Evolutionary conservation across 805 yeast species (phyloP).

Genomic region (Danielia reshetovae): DNA sequence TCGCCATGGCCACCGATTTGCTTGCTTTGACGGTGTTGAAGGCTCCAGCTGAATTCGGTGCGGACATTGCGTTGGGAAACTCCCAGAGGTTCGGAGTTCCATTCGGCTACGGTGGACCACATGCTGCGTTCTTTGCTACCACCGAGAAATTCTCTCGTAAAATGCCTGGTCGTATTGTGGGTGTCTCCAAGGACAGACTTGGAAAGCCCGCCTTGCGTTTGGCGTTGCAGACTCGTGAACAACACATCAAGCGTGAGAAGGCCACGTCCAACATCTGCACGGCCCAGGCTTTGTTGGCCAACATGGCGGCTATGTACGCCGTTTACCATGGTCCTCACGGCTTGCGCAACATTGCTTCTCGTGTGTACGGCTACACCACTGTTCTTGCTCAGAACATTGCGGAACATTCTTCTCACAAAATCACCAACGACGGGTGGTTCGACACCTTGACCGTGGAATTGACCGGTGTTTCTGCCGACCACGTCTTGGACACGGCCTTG

Average conservation of each 20-base stretch:
- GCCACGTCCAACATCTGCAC: conserved; percentile 98
- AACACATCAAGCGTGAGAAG: conserved; percentile 94
- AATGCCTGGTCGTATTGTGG: conserved; percentile 95
- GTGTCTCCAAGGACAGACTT: conserved; percentile 85
- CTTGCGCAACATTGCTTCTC: conserved; percentile 66
- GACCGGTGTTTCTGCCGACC: conserved; percentile 49
- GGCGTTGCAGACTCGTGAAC: conserved; percentile 97
- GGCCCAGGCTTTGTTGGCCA: conserved; percentile 94
- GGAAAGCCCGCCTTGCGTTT: conserved; percentile 87
- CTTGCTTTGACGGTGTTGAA: conserved; percentile 81
- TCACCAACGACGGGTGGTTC: conserved; percentile 66
- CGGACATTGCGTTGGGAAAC: conserved; percentile 90
- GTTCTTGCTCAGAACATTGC: conserved; percentile 61
- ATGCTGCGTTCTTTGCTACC: conserved; percentile 95
- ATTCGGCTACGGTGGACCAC: conserved; percentile 98
- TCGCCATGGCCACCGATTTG: conserved; percentile 87
- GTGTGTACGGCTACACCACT: conserved; percentile 72
- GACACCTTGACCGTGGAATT: conserved; percentile 78
- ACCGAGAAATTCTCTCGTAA: conserved; percentile 77
- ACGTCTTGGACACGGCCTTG: conserved; percentile 55
- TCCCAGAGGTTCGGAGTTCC: conserved; percentile 98
- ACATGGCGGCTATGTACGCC: conserved; percentile 92
- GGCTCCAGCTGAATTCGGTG: conserved; percentile 83
- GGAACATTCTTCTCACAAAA: conserved; percentile 31
- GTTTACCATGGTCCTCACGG: conserved; percentile 96